Conservation (phyloP, 2,329 filamentous ascomycete genomes). For the Fusarium caatingaense region DNA sequence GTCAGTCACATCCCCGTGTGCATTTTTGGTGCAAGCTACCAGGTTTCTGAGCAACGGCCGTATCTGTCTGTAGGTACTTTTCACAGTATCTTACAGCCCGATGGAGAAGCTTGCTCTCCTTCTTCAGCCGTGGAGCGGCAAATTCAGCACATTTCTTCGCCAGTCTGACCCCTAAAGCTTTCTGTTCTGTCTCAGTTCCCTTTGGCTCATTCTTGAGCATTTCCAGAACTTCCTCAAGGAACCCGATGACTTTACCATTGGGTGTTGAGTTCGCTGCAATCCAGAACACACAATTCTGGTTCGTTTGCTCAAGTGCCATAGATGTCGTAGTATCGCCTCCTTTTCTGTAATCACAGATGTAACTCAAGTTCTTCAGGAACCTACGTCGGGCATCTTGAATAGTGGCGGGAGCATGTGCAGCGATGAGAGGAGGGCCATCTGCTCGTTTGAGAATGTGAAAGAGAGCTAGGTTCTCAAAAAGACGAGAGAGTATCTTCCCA, state of each 20-base stretch:
- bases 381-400: constrained; percentile 29
- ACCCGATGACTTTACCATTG: constrained; percentile 40
- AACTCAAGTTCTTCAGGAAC: constrained; percentile 56
- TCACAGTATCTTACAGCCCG: constrained; percentile 30
- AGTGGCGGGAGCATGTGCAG: background rate
- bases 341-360: constrained; percentile 59
- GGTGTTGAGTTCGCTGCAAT: constrained; percentile 54
- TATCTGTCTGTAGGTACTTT: constrained; percentile 3
- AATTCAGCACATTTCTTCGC: constrained; percentile 33
- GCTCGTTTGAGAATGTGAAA: constrained; percentile 25
- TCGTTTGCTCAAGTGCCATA: constrained; percentile 54
- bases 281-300: constrained; percentile 55
- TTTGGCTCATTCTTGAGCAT: constrained; percentile 1
- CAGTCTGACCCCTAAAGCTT: background rate
- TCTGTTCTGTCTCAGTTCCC: background rate
- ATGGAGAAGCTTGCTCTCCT: constrained; percentile 34
- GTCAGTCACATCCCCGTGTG: background rate
- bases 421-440: constrained; percentile 24
- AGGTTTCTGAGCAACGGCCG: background rate
- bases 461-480: constrained; percentile 41
- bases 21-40: constrained; percentile 2
- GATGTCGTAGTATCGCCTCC: constrained; percentile 59
- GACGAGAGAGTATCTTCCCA: constrained; percentile 24
- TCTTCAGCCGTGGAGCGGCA: constrained; percentile 37
- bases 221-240: constrained; percentile 47